Base-by-base conservation (phyloP, 2,329 filamentous ascomycete species). In the Dothideomycetes sp. region DNA sequence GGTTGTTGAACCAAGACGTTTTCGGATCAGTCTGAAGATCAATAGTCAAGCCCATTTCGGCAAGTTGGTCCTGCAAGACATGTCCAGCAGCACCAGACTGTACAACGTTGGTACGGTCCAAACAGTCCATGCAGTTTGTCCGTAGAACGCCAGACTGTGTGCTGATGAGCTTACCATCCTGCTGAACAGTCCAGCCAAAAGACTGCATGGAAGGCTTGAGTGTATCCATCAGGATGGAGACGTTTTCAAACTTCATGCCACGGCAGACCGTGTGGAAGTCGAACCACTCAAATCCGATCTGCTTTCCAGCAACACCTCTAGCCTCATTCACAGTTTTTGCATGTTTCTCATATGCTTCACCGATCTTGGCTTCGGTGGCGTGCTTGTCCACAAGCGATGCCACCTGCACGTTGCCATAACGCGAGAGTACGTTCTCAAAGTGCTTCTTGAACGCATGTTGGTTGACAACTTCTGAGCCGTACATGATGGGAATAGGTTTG, bases 111-210 rank as follows among this genome's bases (percentile, higher is more conserved):
- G 91, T 98, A 16, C 91, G 78, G 58, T 98, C 91, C 8, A 98
- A 68, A 52, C 91, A 98, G 56, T 98, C 91, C 91, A 98, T 96
- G 61, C 91, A 98, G 56, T 98, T 98, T 2, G 87, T 95, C 42
- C 91, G 74, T n/a, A 96, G 60, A 5, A 94, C 76, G 1, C 88
- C 88, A 18, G 66, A 70, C 57, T 95, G 88, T 33, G 57, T 59
- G 23, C 62, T 60, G 15, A 62, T 44, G 3, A 65, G 47, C 16
- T 60, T 56, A 13, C 65, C 63, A 20, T 65, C 55, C 7, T 69
- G 61, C 11, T 73, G 58, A 10, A 84, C 73, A 0, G 82, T 86
- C 64, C 84, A 87, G 1, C 84, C 80, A 32, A 82, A 76, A 4
- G 70, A 67, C 30, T 82, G 77, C 9, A 95, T 66, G n/a, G 74